Evolutionary conservation across 176 grass and related monocot genomes (phyloP).

Genomic region (Puccinellia tenuiflora): DNA sequence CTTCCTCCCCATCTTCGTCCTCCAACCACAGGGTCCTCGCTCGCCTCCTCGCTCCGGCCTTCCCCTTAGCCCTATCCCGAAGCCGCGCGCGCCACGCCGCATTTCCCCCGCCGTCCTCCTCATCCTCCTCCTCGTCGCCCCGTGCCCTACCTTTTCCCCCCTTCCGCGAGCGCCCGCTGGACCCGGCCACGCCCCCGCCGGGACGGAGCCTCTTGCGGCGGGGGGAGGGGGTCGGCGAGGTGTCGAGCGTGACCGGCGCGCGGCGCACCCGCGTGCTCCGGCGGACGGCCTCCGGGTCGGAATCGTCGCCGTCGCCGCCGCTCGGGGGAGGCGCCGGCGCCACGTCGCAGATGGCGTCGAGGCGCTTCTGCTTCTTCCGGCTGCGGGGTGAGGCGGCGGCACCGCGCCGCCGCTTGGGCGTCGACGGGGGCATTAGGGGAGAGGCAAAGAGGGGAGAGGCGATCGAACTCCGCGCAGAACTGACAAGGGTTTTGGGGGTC

Average conservation of each 20-base stretch:
- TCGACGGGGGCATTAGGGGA: constrained; percentile 19
- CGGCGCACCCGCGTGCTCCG: constrained; percentile 73
- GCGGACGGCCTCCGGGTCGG: constrained; percentile 45
- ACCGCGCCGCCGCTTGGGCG: constrained; percentile 55
- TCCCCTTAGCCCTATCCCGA: constrained; percentile 68
- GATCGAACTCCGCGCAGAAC: not conserved
- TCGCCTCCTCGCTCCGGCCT: constrained; percentile 28
- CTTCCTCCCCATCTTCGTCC: constrained; percentile 21
- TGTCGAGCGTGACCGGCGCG: constrained; percentile 69
- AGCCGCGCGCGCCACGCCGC: constrained; percentile 55
- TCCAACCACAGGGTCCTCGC: constrained; percentile 32
- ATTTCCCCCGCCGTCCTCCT: constrained; percentile 22
- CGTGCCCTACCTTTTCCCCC: constrained; percentile 17
- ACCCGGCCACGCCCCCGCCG: constrained; percentile 17
- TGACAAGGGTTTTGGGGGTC: constrained; percentile 30
- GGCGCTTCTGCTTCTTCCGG: constrained; percentile 89
- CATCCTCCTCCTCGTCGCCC: constrained; percentile 27
- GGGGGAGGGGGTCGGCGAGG: constrained; percentile 58
- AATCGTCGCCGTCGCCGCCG: constrained; percentile 1
- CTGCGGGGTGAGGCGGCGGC: constrained; percentile 26
- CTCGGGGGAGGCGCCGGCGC: constrained; percentile 14
- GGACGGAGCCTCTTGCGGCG: constrained; percentile 44
- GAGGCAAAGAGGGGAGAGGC: not conserved
- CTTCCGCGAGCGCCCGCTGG: constrained; percentile 40
- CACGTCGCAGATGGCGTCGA: constrained; percentile 74